Evolutionary conservation across 768 basidiomycete genomes (phyloP).

Genomic region (Auriculariales sp.): DNA sequence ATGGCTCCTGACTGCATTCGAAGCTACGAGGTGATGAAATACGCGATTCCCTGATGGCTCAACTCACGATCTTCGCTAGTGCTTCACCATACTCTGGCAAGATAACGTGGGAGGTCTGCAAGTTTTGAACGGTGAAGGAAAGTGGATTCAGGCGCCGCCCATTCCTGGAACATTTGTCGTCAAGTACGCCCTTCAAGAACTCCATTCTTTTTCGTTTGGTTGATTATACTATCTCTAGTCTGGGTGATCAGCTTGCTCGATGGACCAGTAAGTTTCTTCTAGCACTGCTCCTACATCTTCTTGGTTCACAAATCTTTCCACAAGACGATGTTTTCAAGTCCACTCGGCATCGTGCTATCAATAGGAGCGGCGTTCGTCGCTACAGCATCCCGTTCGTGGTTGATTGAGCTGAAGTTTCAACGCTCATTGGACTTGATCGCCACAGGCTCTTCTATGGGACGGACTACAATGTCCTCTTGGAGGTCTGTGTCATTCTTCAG

Average conservation of each 20-base stretch:
- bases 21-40: constrained; percentile 54
- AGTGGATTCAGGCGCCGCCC: constrained; percentile 74
- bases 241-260: constrained; percentile 78
- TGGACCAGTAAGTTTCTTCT: constrained; percentile 75
- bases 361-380: constrained; percentile 52
- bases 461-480: constrained; percentile 64
- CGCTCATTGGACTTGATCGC: too few relatives aligned
- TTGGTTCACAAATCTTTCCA: too few relatives aligned
- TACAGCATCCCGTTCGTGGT: constrained; percentile 83
- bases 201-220: not conserved
- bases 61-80: constrained; percentile 27
- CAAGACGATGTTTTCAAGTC: constrained; percentile 86
- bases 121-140: constrained; percentile 57
- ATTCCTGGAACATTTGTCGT: constrained; percentile 72
- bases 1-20: constrained; percentile 1
- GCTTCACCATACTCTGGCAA: constrained; percentile 84
- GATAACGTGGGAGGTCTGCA: constrained; percentile 48
- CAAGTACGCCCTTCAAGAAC: constrained; percentile 59
- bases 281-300: too few relatives aligned
- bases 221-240: constrained; percentile 17
- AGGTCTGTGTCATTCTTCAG: constrained; percentile 38
- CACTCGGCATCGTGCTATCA: constrained; percentile 77
- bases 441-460: constrained; percentile 77
- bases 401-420: too few relatives aligned
- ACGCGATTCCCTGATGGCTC: not conserved